Conservation (phyloP, 2,329 filamentous ascomycete species). For the Dothideomycetes sp. region DNA sequence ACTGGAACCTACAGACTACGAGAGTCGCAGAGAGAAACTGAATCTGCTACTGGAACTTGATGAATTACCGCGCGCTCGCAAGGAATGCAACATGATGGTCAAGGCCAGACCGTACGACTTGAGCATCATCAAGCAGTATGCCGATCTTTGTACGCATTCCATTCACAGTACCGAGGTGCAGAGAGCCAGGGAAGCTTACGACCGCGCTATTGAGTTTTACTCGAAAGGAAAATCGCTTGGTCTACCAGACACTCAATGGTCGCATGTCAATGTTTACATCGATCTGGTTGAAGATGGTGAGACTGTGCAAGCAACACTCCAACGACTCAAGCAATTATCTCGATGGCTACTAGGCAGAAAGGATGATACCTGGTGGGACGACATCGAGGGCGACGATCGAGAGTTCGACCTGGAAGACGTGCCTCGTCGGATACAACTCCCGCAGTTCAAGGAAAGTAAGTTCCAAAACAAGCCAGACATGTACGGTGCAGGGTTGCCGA, state of each 20-base stretch:
- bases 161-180: conserved; percentile 15
- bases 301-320: conserved; percentile 55
- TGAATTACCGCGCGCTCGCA: conserved; percentile 34
- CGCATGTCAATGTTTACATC: conserved; percentile 73
- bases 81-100: conserved; percentile 44
- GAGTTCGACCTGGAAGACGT: conserved; percentile 75
- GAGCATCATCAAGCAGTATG: conserved; percentile 43
- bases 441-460: conserved; percentile 38
- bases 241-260: conserved; percentile 48
- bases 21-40: conserved; percentile 44
- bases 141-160: conserved; percentile 35
- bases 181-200: conserved; percentile 29
- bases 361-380: conserved; percentile 68
- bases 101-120: conserved; percentile 43
- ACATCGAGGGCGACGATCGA: conserved; percentile 49
- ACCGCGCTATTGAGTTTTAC: conserved; percentile 41
- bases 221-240: conserved; percentile 16
- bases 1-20: conserved; percentile 40
- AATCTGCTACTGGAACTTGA: conserved; percentile 42
- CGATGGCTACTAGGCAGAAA: conserved; percentile 74
- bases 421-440: conserved; percentile 51
- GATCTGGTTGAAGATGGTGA: conserved; percentile 62
- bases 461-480: conserved; percentile 16
- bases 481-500: conserved; percentile 65
- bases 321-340: conserved; percentile 58